Conservation (phyloP, 2,329 filamentous ascomycete genomes). For the Clonostachys byssicola region DNA sequence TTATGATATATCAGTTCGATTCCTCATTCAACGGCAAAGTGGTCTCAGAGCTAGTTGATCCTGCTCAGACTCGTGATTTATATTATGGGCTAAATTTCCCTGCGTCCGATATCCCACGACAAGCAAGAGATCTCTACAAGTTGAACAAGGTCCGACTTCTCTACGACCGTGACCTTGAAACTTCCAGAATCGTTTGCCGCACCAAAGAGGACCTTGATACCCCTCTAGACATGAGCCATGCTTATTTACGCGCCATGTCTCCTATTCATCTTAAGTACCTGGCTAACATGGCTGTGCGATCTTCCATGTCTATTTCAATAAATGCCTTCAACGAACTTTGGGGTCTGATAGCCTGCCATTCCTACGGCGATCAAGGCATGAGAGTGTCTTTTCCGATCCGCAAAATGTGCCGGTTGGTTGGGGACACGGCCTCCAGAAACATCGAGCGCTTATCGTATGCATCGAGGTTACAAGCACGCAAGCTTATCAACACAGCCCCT, state of each 20-base stretch:
- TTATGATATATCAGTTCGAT: slow-evolving; percentile 94
- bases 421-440: slow-evolving; percentile 80
- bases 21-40: slow-evolving; percentile 77
- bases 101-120: slow-evolving; percentile 80
- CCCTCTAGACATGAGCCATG: slow-evolving; percentile 79
- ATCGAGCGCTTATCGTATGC: slow-evolving; percentile 86
- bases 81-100: slow-evolving; percentile 89
- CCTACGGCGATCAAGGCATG: slow-evolving; percentile 75
- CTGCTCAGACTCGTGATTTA: slow-evolving; percentile 71
- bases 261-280: slow-evolving; percentile 88
- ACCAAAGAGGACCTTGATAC: slow-evolving; percentile 67
- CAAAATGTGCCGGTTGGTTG: slow-evolving; percentile 86
- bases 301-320: slow-evolving; percentile 92
- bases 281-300: slow-evolving; percentile 84
- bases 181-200: slow-evolving; percentile 77
- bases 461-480: slow-evolving; percentile 77
- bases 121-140: slow-evolving; percentile 85
- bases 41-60: slow-evolving; percentile 83
- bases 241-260: slow-evolving; percentile 84
- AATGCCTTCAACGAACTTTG: slow-evolving; percentile 82
- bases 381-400: slow-evolving; percentile 87
- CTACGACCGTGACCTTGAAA: slow-evolving; percentile 79
- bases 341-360: slow-evolving; percentile 84
- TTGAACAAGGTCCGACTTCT: slow-evolving; percentile 84
- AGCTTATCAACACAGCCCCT: slow-evolving; percentile 81